Percentiles rank a stretch among this genome's conserved stretches.
These are phyloP conservation scores for Phylloporus rhodoxanthus DNA, from an alignment of 768 basidiomycete species.

Conservation along the genomic window DNA sequence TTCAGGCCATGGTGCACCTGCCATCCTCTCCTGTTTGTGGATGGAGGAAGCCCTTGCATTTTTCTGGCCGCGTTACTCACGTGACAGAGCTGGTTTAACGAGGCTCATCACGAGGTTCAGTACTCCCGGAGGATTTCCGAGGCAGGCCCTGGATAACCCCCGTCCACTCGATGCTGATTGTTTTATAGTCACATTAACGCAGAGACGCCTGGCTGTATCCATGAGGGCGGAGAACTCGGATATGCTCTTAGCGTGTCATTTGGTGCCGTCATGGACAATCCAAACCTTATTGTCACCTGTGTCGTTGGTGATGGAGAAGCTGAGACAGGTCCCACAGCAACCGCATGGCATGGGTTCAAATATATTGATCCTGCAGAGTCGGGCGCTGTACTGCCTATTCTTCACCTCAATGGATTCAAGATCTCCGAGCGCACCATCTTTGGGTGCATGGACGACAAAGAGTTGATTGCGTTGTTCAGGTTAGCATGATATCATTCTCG, in stretches of 20 bases:
- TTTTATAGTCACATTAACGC: constrained; percentile 64
- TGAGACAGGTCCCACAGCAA: constrained; percentile 73
- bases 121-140: constrained; percentile 79
- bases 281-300: constrained; percentile 73
- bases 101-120: constrained; percentile 73
- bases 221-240: constrained; percentile 88
- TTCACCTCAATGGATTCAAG: constrained; percentile 86
- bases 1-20: constrained; percentile 78
- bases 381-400: constrained; percentile 86
- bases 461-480: constrained; percentile 71
- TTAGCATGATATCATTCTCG: constrained; percentile 15
- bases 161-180: neutral
- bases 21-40: constrained; percentile 80
- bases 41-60: constrained; percentile 66
- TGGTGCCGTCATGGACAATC: constrained; percentile 89
- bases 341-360: constrained; percentile 83
- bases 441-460: constrained; percentile 87
- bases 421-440: constrained; percentile 87
- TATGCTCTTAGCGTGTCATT: constrained; percentile 84
- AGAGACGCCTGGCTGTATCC: constrained; percentile 83
- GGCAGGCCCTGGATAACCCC: constrained; percentile 32
- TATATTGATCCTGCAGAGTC: constrained; percentile 87
- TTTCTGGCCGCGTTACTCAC: constrained; percentile 55
- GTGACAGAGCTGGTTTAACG: constrained; percentile 52
- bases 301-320: constrained; percentile 89